Evolutionary conservation across 441 rosid species (phyloP).

Genomic region (Omphalea diandra): DNA sequence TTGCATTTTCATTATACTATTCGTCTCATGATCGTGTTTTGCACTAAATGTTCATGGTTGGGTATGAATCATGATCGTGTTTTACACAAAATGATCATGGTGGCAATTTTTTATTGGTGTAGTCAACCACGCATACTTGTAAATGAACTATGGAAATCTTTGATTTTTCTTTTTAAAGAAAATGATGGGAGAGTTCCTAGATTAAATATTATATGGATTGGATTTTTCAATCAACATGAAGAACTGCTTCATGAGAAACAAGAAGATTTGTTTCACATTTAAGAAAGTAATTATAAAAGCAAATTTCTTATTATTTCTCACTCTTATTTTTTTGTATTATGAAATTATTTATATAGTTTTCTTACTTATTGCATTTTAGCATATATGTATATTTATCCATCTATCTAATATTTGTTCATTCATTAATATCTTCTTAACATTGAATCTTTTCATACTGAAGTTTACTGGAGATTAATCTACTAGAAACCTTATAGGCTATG

Average conservation of each 20-base stretch:
- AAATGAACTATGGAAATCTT: no score
- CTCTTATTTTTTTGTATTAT: not conserved
- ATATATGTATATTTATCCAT: not conserved
- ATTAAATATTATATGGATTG: not conserved
- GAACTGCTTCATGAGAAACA: not conserved
- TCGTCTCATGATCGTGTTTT: not conserved
- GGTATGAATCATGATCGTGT: not conserved
- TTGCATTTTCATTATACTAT: not conserved
- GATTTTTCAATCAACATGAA: not conserved
- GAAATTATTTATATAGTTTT: no score
- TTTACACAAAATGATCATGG: no score
- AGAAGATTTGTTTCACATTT: not conserved
- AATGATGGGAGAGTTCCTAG: not conserved
- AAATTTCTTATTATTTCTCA: not conserved
- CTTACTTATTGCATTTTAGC: not conserved
- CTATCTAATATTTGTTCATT: not conserved
- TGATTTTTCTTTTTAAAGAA: no score
- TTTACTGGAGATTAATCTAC: slow-evolving; percentile 1
- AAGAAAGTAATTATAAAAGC: not conserved
- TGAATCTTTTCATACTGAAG: not conserved
- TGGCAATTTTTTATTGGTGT: no score
- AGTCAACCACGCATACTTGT: not conserved
- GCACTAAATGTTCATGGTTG: not conserved
- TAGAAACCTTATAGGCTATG: slow-evolving; percentile 8
- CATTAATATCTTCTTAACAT: not conserved